Evolutionary conservation across 306 rosid genomes (phyloP).

Genomic region (Chamaecrista fasciculata): DNA sequence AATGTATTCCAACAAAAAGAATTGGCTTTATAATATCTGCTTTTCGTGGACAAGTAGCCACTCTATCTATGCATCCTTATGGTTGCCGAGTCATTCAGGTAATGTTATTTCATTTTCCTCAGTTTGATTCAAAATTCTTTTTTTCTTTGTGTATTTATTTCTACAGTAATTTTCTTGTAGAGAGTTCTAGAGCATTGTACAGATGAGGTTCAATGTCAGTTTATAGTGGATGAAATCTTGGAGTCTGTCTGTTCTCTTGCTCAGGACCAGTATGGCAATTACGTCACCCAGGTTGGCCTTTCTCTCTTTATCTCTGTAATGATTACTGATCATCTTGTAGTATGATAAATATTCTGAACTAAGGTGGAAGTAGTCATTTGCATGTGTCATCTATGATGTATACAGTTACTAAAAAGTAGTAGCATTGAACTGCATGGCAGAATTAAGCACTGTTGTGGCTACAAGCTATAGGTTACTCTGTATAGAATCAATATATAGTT

Average conservation of each 20-base stretch:
- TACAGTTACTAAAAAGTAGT: background rate
- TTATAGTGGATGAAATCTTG: conserved; percentile 62
- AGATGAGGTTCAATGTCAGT: conserved; percentile 51
- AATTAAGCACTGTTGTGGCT: background rate
- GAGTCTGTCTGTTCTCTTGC: conserved; percentile 58
- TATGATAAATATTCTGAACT: background rate
- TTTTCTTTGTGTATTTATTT: conserved; percentile 6
- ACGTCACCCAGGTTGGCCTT: conserved; percentile 59
- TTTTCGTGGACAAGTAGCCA: conserved; percentile 50
- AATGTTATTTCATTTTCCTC: conserved; percentile 18
- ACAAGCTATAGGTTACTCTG: background rate
- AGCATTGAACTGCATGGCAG: background rate
- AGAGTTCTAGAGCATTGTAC: conserved; percentile 64
- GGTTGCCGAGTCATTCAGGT: conserved; percentile 71
- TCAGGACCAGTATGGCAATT: conserved; percentile 65
- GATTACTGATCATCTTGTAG: background rate
- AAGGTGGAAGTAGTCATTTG: background rate
- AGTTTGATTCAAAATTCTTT: background rate
- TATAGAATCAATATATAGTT: too few species aligned
- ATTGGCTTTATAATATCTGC: conserved; percentile 56
- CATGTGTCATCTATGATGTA: background rate
- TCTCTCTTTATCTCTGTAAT: background rate
- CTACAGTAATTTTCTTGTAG: conserved; percentile 36
- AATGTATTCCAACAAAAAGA: conserved; percentile 48
- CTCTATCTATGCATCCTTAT: conserved; percentile 57